Conservation (phyloP, 306 rosid species). For the Potentilla sterilis region DNA sequence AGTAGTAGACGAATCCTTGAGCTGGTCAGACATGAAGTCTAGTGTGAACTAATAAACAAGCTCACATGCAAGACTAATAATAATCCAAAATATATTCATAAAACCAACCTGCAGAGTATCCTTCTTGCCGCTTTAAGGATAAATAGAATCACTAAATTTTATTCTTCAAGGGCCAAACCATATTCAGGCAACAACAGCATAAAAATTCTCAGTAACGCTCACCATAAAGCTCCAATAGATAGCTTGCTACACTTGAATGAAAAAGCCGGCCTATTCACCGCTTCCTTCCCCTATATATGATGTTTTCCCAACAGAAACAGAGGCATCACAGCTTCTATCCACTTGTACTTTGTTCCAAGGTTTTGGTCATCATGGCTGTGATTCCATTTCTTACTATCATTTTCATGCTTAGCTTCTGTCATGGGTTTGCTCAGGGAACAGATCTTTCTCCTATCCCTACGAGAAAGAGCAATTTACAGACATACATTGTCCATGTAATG, state of each 20-base stretch:
- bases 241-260: background rate
- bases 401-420: conserved; percentile 31
- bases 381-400: conserved; percentile 31
- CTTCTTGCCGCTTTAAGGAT: conserved; percentile 16
- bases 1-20: conserved; percentile 10
- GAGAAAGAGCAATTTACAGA: conserved; percentile 28
- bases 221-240: conserved; percentile 19
- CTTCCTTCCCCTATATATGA: conserved; percentile 13
- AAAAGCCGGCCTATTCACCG: conserved; percentile 22
- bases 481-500: conserved; percentile 55
- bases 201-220: background rate
- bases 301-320: background rate
- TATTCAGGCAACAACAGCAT: conserved; percentile 2
- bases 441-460: conserved; percentile 20
- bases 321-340: conserved; percentile 14
- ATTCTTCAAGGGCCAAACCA: background rate
- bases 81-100: background rate
- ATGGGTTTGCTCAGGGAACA: conserved; percentile 30
- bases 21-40: conserved; percentile 9
- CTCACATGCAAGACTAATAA: background rate
- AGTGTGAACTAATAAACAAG: conserved; percentile 5
- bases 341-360: conserved; percentile 11
- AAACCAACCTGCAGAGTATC: background rate
- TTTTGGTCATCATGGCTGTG: conserved; percentile 44
- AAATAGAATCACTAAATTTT: conserved; percentile 8